phyloP scores from a whole-genome alignment of 768 basidiomycete genomes.

The Suillus occidentalis region DNA sequence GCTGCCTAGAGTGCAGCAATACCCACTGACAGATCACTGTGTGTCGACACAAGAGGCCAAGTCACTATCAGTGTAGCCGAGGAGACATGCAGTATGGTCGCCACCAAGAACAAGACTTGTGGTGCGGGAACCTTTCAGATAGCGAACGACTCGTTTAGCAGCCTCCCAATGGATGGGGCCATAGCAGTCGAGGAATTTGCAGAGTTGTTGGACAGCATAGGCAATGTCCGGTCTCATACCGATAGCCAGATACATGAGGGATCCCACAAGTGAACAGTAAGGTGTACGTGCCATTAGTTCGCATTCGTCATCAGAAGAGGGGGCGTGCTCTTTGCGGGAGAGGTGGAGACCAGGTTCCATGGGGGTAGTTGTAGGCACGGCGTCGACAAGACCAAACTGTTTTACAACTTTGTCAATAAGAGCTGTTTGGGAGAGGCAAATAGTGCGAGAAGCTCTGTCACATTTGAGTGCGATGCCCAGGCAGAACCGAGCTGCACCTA shows the following conservation, averaged over 20 bases:
- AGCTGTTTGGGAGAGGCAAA: not conserved
- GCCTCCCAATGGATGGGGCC: not conserved
- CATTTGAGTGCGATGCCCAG: slow-evolving; percentile 40
- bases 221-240: slow-evolving; percentile 15
- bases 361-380: slow-evolving; percentile 6
- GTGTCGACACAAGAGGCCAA: too few relatives aligned
- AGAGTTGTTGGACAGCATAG: slow-evolving; percentile 1
- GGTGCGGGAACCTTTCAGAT: too few relatives aligned
- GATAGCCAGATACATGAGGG: slow-evolving; percentile 22
- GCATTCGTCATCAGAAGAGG: not conserved
- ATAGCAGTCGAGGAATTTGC: slow-evolving; percentile 8
- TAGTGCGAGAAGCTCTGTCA: not conserved
- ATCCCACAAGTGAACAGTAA: slow-evolving; percentile 25
- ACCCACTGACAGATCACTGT: too few relatives aligned
- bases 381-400: slow-evolving; percentile 13
- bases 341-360: slow-evolving; percentile 21
- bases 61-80: too few relatives aligned
- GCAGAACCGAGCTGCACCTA: slow-evolving; percentile 29
- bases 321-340: not conserved
- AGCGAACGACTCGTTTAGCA: too few relatives aligned
- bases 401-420: slow-evolving; percentile 14
- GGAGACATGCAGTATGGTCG: too few relatives aligned
- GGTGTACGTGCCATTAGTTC: slow-evolving; percentile 1
- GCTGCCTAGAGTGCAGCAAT: too few relatives aligned
- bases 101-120: too few relatives aligned